Percentiles rank a stretch among this genome's conserved stretches.
phyloP scores from a whole-genome alignment of 2,329 filamentous ascomycete genomes.

The Epichloe elymi region DNA sequence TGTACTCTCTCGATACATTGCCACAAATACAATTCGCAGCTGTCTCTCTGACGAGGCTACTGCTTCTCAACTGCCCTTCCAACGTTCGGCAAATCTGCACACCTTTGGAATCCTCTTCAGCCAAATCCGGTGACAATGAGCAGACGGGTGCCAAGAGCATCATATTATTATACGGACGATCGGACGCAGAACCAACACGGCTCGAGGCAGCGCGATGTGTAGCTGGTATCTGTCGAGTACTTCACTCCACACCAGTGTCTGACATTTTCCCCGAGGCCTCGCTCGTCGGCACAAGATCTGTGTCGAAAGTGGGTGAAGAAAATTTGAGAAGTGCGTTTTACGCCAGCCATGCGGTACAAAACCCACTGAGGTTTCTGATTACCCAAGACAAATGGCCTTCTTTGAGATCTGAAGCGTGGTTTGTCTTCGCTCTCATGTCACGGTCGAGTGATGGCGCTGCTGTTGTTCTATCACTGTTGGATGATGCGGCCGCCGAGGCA shows the following conservation, averaged over 20 bases:
- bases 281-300: not conserved
- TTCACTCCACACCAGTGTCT: constrained; percentile 30
- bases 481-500: constrained; percentile 27
- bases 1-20: constrained; percentile 38
- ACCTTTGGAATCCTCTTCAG: constrained; percentile 20
- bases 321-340: constrained; percentile 29
- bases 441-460: constrained; percentile 35
- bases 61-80: constrained; percentile 36
- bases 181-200: constrained; percentile 37
- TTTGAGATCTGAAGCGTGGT: constrained; percentile 48
- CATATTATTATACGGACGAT: constrained; percentile 22
- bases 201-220: constrained; percentile 45
- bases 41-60: constrained; percentile 42
- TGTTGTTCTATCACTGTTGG: constrained; percentile 30
- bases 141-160: constrained; percentile 24
- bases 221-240: constrained; percentile 37
- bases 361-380: constrained; percentile 37
- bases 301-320: not conserved
- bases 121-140: constrained; percentile 7
- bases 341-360: constrained; percentile 27
- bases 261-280: constrained; percentile 18
- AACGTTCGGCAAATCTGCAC: constrained; percentile 40
- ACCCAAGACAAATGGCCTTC: constrained; percentile 45
- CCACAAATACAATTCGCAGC: constrained; percentile 47
- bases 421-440: constrained; percentile 47